These are phyloP conservation scores for Ophiocordyceps camponoti-leonardi DNA, from an alignment of 2,329 filamentous ascomycete species.

Conservation along the genomic window DNA sequence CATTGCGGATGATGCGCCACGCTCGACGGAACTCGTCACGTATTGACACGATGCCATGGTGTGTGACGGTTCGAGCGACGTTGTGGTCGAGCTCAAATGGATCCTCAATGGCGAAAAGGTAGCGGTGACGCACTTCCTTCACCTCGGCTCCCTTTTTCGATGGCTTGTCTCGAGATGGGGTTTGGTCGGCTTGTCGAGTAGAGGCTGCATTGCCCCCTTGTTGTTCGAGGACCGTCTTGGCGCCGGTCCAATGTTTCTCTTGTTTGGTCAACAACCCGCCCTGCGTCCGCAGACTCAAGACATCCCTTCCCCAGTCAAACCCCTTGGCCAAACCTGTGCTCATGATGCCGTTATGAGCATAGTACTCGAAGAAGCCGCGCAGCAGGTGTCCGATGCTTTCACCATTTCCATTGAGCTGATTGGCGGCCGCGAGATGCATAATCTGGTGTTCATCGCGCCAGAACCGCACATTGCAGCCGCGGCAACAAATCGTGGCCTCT, in stretches of 20 bases:
- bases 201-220: slow-evolving; percentile 13
- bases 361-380: slow-evolving; percentile 80
- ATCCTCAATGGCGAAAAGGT: slow-evolving; percentile 80
- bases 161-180: slow-evolving; percentile 1
- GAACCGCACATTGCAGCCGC: slow-evolving; percentile 58
- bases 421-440: slow-evolving; percentile 34
- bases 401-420: slow-evolving; percentile 47
- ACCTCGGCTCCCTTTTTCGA: slow-evolving; percentile 20
- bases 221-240: slow-evolving; percentile 48
- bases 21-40: slow-evolving; percentile 72
- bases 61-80: slow-evolving; percentile 70
- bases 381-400: slow-evolving; percentile 57
- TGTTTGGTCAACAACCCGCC: slow-evolving; percentile 58
- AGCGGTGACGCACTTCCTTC: slow-evolving; percentile 62
- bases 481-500: slow-evolving; percentile 21
- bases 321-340: slow-evolving; percentile 30
- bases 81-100: slow-evolving; percentile 83
- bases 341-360: slow-evolving; percentile 43
- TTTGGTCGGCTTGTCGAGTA: slow-evolving; percentile 1
- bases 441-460: slow-evolving; percentile 63
- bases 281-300: slow-evolving; percentile 57
- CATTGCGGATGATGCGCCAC: slow-evolving; percentile 48
- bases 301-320: slow-evolving; percentile 69
- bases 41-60: slow-evolving; percentile 66
- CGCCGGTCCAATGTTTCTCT: slow-evolving; percentile 74